These are phyloP conservation scores for Zarea fungicola DNA, from an alignment of 2,329 filamentous ascomycete genomes.

Conservation along the genomic window DNA sequence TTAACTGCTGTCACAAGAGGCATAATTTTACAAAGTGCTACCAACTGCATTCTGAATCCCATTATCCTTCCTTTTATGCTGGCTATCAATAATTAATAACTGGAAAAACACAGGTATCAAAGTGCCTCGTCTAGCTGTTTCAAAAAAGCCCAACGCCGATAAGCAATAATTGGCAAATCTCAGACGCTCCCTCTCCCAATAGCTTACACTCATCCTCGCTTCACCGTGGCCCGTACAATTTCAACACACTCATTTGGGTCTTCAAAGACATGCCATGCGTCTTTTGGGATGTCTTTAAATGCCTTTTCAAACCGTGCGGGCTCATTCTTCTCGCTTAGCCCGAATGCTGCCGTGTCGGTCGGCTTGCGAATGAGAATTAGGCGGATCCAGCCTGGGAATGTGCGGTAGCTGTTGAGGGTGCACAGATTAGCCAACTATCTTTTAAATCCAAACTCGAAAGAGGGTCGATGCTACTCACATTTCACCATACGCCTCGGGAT, in stretches of 20 bases:
- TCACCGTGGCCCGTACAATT: conserved; percentile 16
- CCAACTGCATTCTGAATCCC: too few species aligned
- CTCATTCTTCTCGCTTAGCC: conserved; percentile 70
- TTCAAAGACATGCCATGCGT: conserved; percentile 78
- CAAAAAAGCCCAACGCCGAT: too few species aligned
- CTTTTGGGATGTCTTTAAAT: conserved; percentile 66
- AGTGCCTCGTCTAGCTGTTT: too few species aligned
- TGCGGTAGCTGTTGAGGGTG: conserved; percentile 44
- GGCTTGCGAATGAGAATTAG: conserved; percentile 85
- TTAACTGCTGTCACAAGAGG: too few species aligned
- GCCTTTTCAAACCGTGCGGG: conserved; percentile 74
- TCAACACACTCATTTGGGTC: conserved; percentile 60
- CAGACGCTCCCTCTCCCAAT: too few species aligned
- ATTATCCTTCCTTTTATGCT: too few species aligned
- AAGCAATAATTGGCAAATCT: too few species aligned
- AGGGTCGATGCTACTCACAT: conserved; percentile 45
- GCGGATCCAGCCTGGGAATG: conserved; percentile 69
- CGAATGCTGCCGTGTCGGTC: conserved; percentile 61
- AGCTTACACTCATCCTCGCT: not conserved
- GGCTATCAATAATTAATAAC: too few species aligned
- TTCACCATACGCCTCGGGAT: conserved; percentile 85
- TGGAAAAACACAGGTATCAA: too few species aligned
- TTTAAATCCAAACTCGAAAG: not conserved
- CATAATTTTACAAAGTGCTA: too few species aligned
- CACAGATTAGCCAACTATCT: conserved; percentile 14